Evolutionary conservation across 495 filamentous ascomycete species (phyloP), one percentile per base, ranked within the genome.

Genomic region (Jackrogersella multiformis): DNA sequence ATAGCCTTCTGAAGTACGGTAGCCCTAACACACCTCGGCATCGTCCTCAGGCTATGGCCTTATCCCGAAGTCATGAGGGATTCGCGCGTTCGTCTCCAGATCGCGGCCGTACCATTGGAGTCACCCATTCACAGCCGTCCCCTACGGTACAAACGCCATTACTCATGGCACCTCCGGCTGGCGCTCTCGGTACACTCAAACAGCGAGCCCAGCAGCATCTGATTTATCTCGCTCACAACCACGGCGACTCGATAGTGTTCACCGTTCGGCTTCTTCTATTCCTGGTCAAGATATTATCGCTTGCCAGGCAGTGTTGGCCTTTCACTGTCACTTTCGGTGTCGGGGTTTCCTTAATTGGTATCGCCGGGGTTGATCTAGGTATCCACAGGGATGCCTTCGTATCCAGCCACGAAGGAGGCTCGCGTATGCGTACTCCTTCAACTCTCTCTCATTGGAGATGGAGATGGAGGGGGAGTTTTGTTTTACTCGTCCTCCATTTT

Each of bases 101-200:
- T 34, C 56, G 49, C 5, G 53, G 56, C 9, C 56, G 51, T 30
- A 51, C 51, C 58, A 56, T 60, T 35, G 64, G 45, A 73, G 61
- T 42, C 52, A 58, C n/a, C 34, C 62, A 68, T 64, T 41, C 66
- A n/a, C 76, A 75, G 24, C 73, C 74, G 46, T 68, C 70, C 23
- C 76, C 74, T 26, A 75, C 65, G 13, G 73, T 68, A 23, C 72
- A 73, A 51, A 73, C 84, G 28, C 80, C 84, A 0, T 74, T 89
- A 38, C 82, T 90, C 24, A 82, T 92, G 68, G 80, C 88, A 6
- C 88, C 89, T 16, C 89, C 82, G 39, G 71, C 72, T 35, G 80
- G 78, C 21, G 60, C 67, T 1, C 46, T 82, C 42, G 69, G 78
- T 60, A 61, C 79, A 32, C 46, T 83, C 5, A 68, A 74, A 61